Evolutionary conservation across 2,329 filamentous ascomycete species (phyloP).

Genomic region (Boeremia exigua): DNA sequence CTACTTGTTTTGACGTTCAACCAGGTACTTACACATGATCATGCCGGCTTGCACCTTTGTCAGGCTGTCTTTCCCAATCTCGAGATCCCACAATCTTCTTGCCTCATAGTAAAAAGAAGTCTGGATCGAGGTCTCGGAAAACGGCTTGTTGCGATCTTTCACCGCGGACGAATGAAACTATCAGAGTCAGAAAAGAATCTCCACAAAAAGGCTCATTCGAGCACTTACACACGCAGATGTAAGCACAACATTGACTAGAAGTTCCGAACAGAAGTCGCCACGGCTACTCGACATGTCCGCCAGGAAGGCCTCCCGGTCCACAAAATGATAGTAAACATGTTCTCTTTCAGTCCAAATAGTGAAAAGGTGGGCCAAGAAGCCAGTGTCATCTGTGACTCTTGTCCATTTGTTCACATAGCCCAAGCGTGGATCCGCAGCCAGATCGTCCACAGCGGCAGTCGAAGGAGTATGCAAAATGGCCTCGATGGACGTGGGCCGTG

Average conservation of each 20-base stretch:
- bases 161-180: conserved; percentile 36
- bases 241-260: conserved; percentile 41
- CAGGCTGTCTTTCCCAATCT: conserved; percentile 29
- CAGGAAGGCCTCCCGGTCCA: conserved; percentile 41
- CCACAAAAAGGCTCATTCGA: background rate
- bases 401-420: conserved; percentile 32
- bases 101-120: conserved; percentile 41
- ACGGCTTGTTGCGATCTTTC: conserved; percentile 37
- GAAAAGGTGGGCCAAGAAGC: conserved; percentile 31
- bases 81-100: conserved; percentile 35
- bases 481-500: conserved; percentile 29
- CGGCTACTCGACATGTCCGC: conserved; percentile 34
- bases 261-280: conserved; percentile 37
- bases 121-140: conserved; percentile 30
- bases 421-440: conserved; percentile 28
- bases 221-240: conserved; percentile 39
- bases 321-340: conserved; percentile 36
- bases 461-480: conserved; percentile 25
- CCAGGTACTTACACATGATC: conserved; percentile 28
- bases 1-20: too few species aligned
- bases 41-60: conserved; percentile 36
- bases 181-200: background rate
- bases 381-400: conserved; percentile 24
- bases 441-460: conserved; percentile 7
- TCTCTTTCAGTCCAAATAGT: conserved; percentile 37